A percentile compares a stretch with the other conserved stretches of the same genome.
Conservation (phyloP, 257 asterid species). For the Paulownia fortunei region DNA sequence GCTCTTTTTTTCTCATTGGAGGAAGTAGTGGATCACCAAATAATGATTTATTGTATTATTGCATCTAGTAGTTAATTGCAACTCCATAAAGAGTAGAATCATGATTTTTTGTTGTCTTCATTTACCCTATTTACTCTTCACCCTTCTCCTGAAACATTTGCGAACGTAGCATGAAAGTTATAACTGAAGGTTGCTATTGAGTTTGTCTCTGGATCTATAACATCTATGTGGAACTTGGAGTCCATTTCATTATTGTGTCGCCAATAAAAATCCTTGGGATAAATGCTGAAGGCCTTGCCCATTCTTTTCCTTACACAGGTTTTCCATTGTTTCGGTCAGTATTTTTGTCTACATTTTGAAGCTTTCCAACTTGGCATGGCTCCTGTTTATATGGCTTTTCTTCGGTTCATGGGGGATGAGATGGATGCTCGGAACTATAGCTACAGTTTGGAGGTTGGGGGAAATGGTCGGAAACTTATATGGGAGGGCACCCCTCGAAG, state of each 20-base stretch:
- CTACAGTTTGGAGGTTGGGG: conserved; percentile 91
- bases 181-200: neutral
- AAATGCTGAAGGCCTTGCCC: conserved; percentile 14
- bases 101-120: neutral
- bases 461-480: conserved; percentile 78
- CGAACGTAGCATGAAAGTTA: neutral
- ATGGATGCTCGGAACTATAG: conserved; percentile 74
- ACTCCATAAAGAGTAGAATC: neutral
- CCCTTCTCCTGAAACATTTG: too few relatives aligned
- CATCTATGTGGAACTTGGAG: neutral
- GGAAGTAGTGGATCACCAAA: neutral
- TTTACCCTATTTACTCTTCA: neutral
- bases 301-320: conserved; percentile 47
- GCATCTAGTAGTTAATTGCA: neutral
- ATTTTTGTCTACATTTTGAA: conserved; percentile 85
- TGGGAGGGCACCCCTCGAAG: conserved; percentile 96
- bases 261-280: neutral
- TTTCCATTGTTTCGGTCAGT: conserved; percentile 89
- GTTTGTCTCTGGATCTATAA: neutral
- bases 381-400: conserved; percentile 90
- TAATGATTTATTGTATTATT: neutral
- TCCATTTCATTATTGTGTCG: neutral
- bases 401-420: conserved; percentile 92
- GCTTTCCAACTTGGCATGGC: conserved; percentile 92
- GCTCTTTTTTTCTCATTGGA: neutral